Base-by-base conservation (phyloP, 495 filamentous ascomycete species). In the Hypoxylon subgilvum region DNA sequence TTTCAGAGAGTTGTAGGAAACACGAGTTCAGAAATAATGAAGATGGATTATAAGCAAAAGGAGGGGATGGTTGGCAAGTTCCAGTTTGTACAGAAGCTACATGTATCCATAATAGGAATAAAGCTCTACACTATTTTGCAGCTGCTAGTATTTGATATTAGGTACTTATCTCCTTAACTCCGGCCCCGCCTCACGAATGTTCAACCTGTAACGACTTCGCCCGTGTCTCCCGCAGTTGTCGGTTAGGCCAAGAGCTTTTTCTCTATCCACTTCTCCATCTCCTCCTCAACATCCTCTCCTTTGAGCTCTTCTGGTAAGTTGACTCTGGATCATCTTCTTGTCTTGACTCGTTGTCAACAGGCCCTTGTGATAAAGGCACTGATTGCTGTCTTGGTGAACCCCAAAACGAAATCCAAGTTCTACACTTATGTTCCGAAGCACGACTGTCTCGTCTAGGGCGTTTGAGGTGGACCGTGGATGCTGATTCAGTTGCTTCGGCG, bases 191-290 rank as follows among this genome's bases (percentile, higher is more conserved):
- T n/a, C n/a, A n/a, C n/a, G n/a, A n/a, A n/a, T n/a, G n/a, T n/a
- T n/a, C n/a, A n/a, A n/a, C n/a, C n/a, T n/a, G n/a, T n/a, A n/a
- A 27, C 23, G 23, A 3, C 23, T 3, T 27, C 23, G 3, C 3
- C 23, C 8, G 8, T 27, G 23, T 27, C 23, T 3, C 3, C 23
- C 23, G 8, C 23, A 3, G 8, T 27, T 4, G 23, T 3, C 8
- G 3, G 23, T 3, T 27, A 27, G 23, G 8, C 23, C 4, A 27
- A 3, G 4, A 8, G 23, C 23, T 4, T 27, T 3, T 27, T 8
- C 12, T 7, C 35, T 55, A 56, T 39, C 51, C 58, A 42, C 58
- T 56, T 46, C 51, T 50, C 58, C 51, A 62, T 41, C 44, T 41
- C 25, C 35, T 62, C 25, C 45, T 38, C 6, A 25, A 28, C 9